Percentiles rank a stretch among this genome's conserved stretches.
Evolutionary conservation across 2,329 filamentous ascomycete species (phyloP).

Genomic region (Alternaria sp.): DNA sequence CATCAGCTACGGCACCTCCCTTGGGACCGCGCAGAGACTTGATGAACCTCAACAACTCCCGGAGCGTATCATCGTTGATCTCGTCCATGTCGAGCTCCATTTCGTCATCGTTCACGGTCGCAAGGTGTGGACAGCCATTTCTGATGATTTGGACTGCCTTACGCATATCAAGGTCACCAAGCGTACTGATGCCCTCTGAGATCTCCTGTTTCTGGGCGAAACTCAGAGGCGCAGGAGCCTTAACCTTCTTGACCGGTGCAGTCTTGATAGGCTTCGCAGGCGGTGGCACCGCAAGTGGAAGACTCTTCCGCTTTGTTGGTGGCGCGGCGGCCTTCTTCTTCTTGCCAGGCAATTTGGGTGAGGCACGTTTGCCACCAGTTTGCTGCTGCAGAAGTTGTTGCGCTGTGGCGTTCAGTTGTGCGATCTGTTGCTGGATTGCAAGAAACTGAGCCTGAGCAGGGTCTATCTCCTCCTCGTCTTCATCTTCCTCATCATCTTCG

Average conservation of each 20-base stretch:
- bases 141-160: constrained; percentile 91
- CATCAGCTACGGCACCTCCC: constrained; percentile 52
- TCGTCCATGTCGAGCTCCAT: constrained; percentile 73
- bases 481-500: constrained; percentile 75
- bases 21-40: constrained; percentile 52
- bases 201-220: constrained; percentile 91
- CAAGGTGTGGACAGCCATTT: constrained; percentile 76
- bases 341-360: constrained; percentile 56
- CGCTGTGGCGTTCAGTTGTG: constrained; percentile 71
- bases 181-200: constrained; percentile 81
- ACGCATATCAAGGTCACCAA: constrained; percentile 80
- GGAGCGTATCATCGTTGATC: constrained; percentile 63
- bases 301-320: constrained; percentile 38
- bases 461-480: constrained; percentile 64
- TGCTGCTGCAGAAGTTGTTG: constrained; percentile 59
- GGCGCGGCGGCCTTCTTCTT: constrained; percentile 55
- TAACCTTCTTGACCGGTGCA: constrained; percentile 54
- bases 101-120: constrained; percentile 64
- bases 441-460: constrained; percentile 56
- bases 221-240: constrained; percentile 72
- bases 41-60: constrained; percentile 66
- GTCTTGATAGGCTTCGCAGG: constrained; percentile 52
- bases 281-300: constrained; percentile 40
- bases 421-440: constrained; percentile 71
- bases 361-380: constrained; percentile 62